Evolutionary conservation across 2,329 filamentous ascomycete genomes (phyloP).

Genomic region (Aspergillus melleus): DNA sequence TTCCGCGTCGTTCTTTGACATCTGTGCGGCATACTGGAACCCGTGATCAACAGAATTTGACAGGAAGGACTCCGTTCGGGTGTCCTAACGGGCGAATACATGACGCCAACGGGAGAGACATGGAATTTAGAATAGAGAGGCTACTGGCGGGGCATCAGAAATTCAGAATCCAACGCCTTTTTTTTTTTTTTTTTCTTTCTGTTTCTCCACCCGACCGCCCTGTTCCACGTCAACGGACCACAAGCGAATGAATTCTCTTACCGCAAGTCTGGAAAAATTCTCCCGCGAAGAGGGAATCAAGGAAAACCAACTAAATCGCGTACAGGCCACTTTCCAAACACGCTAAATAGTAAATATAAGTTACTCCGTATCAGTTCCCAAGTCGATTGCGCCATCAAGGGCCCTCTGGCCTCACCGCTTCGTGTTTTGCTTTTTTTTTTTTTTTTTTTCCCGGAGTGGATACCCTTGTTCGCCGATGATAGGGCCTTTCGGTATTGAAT

Average conservation of each 20-base stretch:
- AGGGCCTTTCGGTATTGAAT: background rate
- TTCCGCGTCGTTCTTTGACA: background rate
- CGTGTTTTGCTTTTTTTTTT: background rate
- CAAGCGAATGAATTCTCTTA: background rate
- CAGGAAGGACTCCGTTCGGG: background rate
- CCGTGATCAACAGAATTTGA: background rate
- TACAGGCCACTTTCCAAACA: background rate
- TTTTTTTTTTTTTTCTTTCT: no score
- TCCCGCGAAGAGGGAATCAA: background rate
- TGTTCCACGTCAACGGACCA: background rate
- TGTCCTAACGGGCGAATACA: background rate
- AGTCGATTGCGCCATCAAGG: constrained; percentile 1
- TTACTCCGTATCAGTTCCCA: background rate
- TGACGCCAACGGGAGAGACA: background rate
- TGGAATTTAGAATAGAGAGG: background rate
- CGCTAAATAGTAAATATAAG: no score
- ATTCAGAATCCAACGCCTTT: no score
- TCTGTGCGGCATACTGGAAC: background rate
- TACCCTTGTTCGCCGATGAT: background rate
- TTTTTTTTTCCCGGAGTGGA: background rate
- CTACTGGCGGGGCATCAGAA: no score
- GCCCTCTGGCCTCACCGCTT: constrained; percentile 3
- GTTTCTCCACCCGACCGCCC: no score
- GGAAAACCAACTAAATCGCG: background rate
- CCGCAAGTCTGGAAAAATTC: constrained; percentile 3